phyloP scores from a whole-genome alignment of 345 rosid genomes.

The Erucastrum elatum region DNA sequence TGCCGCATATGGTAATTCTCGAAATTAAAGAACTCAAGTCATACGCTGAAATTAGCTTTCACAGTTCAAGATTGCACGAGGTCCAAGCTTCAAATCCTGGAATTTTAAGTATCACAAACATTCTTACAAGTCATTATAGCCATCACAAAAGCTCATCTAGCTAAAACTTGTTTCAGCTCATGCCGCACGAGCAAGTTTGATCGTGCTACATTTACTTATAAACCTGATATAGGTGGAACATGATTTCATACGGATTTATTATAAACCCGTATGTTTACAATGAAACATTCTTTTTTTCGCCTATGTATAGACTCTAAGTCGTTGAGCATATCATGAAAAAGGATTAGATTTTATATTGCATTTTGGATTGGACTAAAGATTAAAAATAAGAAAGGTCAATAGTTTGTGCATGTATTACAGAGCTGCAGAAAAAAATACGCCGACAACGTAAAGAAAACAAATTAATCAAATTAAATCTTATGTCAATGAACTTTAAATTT shows the following conservation, averaged over 20 bases:
- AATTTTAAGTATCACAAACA: slow-evolving; percentile 4
- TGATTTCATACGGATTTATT: background rate
- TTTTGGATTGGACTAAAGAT: background rate
- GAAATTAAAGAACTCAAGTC: slow-evolving; percentile 74
- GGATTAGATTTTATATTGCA: background rate
- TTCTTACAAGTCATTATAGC: background rate
- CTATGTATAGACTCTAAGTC: background rate
- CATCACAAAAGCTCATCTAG: slow-evolving; percentile 33
- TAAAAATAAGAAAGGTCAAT: background rate
- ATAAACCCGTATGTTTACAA: no score
- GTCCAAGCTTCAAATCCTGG: slow-evolving; percentile 84
- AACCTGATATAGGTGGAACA: background rate
- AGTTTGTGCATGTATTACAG: background rate
- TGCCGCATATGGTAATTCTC: slow-evolving; percentile 90
- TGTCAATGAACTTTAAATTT: no score
- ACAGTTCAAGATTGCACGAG: slow-evolving; percentile 64
- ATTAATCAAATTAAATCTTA: background rate
- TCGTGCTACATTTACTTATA: background rate
- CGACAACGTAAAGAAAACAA: background rate
- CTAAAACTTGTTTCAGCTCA: slow-evolving; percentile 53
- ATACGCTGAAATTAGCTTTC: slow-evolving; percentile 75
- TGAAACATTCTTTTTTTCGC: background rate
- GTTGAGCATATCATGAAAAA: background rate
- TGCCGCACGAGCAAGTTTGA: slow-evolving; percentile 44
- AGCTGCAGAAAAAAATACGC: background rate